Evolutionary conservation across 192 early-diverging fungal genomes (phyloP), one percentile per base, ranked within the genome.

Genomic region (Backusella psychrophila): DNA sequence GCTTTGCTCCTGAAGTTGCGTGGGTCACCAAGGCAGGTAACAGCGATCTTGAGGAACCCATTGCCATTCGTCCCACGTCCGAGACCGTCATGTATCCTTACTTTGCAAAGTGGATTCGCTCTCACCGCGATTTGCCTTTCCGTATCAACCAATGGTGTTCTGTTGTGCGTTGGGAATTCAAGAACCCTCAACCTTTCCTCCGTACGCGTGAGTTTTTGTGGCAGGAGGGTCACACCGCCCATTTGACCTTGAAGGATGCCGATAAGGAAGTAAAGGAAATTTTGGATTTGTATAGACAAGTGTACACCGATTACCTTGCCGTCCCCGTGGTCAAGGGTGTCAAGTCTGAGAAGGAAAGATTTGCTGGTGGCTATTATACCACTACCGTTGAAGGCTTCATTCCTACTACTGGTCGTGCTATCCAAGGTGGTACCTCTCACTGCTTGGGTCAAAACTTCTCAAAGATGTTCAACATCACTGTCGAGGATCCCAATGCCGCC

Each of bases 91-190:
- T 99, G 96, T 99, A 99, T 85, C 98, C 98, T 56, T 96, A 95
- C 88, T 99, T 96, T 82, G 91, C 96, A 72, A 96, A 96, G 82
- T 99, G 98, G 98, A 93, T 99, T 77, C 93, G 95, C 71, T 94
- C 91, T 73, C 94, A 99, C 86, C 95, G 98, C 78, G 97, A 99
- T 86, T 87, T 99, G 49, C 98, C 98, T 39, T 85, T 99, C 66
- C 89, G 96, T 72, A 84, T 99, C 69, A 99, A 99, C 89, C 98
- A 99, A 86, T 99, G 98, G 98, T 96, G 95, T 88, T 97, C 95
- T 79, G 97, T 99, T 77, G 98, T 99, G 56, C 94, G 98, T 76
- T 99, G 98, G 98, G 98, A 99, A 89, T 99, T 99, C 87, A 99
- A 99, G 89, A 94, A 99, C 87, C 97, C 97, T 56, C 96, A 98